Evolutionary conservation across 2,329 filamentous ascomycete genomes (phyloP).

Genomic region (Zymoseptoria brevis): DNA sequence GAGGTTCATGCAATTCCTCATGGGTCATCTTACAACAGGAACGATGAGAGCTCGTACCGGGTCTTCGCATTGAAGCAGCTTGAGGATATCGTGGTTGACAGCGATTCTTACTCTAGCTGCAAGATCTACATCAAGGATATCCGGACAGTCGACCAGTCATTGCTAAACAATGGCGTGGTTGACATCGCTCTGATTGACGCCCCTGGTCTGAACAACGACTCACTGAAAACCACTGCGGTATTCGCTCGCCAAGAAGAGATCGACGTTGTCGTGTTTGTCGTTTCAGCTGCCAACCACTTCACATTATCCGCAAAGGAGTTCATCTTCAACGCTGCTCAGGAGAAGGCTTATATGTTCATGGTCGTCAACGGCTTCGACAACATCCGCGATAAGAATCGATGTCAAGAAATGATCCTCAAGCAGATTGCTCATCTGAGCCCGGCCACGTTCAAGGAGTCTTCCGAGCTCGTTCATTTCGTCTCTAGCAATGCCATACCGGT

Average conservation of each 20-base stretch:
- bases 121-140: constrained; percentile 94
- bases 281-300: constrained; percentile 95
- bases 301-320: constrained; percentile 97
- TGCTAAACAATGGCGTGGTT: constrained; percentile 95
- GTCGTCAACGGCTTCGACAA: constrained; percentile 96
- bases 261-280: constrained; percentile 96
- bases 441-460: constrained; percentile 82
- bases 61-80: constrained; percentile 71
- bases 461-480: constrained; percentile 93
- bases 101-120: constrained; percentile 82
- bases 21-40: constrained; percentile 68
- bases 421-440: constrained; percentile 84
- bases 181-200: constrained; percentile 97
- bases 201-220: constrained; percentile 90
- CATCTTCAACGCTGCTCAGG: constrained; percentile 86
- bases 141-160: constrained; percentile 79
- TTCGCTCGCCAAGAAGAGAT: constrained; percentile 98
- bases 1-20: constrained; percentile 94
- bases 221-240: constrained; percentile 91
- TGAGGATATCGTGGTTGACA: constrained; percentile 84
- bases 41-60: constrained; percentile 90
- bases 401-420: constrained; percentile 86
- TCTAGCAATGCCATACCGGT: constrained; percentile 92
- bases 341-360: constrained; percentile 98
- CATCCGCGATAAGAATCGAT: constrained; percentile 84